Base-by-base conservation (phyloP, 129 eudicot genomes). In the carrot (Daucus carota) region DNA sequence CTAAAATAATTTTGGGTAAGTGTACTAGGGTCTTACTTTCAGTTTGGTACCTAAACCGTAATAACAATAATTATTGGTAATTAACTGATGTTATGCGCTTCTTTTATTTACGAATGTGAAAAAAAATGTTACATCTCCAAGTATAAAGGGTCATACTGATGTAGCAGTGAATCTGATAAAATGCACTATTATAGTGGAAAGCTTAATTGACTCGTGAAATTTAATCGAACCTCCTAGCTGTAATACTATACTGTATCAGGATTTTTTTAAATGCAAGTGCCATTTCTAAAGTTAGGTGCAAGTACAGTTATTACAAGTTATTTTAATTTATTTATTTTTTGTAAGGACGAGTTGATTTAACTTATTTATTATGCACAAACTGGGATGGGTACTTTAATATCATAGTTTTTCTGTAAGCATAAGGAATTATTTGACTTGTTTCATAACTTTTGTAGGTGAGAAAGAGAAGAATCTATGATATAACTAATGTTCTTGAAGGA, bases 401-500 rank as follows among this genome's bases (percentile, higher is more conserved):
- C 40, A 40, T 32, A 62, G 16, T 54, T 50, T 78, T 41, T 52
- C 72, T 71, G 32, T 7, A 67, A 10, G 52, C 54, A n/a, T 14
- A 8, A 20, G 31, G n/a, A 44, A n/a, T n/a, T 70, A 70, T 41
- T 40, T 29, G 38, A 33, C 68, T 34, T 6, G 7, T 18, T 52
- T 29, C 34, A 6, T 50, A 76, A 74, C 5, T 32, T 13, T 57
- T 78, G 20, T 78, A 90, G 96, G 96, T 90, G 33, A 87, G 86
- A 52, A 90, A 90, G 89, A 90, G 96, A 86, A 86, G 96, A 81
- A 88, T 90, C 43, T 90, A 90, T 73, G 96, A 90, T 76, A 90
- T 90, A 75, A 90, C 96, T 41, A 88, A 90, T 76, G 96, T 90
- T 79, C 96, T 90, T 75, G 96, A 90, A 84, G 96, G 96, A 59